Conservation (phyloP, 2,329 filamentous ascomycete genomes). For the Diatrype stigma region DNA sequence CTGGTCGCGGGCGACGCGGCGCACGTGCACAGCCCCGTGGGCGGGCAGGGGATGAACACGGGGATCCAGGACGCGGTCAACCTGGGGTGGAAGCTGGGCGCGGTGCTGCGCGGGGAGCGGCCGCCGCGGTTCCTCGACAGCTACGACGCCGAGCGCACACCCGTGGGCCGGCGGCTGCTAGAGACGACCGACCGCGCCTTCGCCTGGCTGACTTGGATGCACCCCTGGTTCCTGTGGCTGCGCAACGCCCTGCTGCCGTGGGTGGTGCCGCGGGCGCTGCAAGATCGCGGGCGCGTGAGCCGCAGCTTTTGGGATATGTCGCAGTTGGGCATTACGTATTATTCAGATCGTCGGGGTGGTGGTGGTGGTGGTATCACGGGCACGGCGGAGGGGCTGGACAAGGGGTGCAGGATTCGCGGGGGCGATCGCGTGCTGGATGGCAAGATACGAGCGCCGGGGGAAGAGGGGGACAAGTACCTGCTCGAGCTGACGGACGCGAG, state of each 20-base stretch:
- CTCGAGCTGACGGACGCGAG: conserved; percentile 16
- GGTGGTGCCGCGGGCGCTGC: conserved; percentile 32
- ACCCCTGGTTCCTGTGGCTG: conserved; percentile 29
- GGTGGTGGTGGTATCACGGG: too few relatives aligned
- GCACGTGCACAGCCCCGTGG: conserved; percentile 52
- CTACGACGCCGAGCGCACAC: conserved; percentile 43
- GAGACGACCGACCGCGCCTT: conserved; percentile 36
- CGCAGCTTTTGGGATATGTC: conserved; percentile 32
- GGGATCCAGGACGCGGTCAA: conserved; percentile 47
- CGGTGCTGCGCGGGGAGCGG: conserved; percentile 32
- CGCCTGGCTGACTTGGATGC: conserved; percentile 31
- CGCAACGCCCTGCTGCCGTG: conserved; percentile 36
- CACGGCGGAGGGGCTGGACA: too few relatives aligned
- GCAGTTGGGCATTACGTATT: conserved; percentile 37
- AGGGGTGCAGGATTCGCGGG: conserved; percentile 33
- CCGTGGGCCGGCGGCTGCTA: conserved; percentile 40
- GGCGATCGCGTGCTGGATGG: conserved; percentile 43
- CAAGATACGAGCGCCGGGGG: conserved; percentile 7
- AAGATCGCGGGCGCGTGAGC: conserved; percentile 14
- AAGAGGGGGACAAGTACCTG: conserved; percentile 16
- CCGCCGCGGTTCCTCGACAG: conserved; percentile 39
- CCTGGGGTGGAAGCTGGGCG: conserved; percentile 46
- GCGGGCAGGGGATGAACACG: conserved; percentile 55
- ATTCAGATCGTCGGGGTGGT: conserved; percentile 5
- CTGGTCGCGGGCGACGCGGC: conserved; percentile 55